A percentile compares a stretch with the other conserved stretches of the same genome.
These are phyloP conservation scores for Fragaria ananassa DNA, from an alignment of 306 rosid species.

Conservation along the genomic window DNA sequence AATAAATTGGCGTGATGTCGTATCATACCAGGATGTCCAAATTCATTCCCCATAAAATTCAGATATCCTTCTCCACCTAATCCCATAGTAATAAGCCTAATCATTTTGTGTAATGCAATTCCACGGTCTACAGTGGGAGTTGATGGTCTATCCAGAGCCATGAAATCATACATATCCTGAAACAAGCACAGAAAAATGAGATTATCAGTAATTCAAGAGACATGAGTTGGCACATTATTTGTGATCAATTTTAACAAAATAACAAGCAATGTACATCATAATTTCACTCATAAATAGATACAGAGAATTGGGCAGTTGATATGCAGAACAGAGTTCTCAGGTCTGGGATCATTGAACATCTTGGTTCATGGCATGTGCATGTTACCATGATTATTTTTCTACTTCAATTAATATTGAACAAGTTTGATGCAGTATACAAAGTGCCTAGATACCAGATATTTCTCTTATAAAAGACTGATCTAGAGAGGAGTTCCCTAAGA, in stretches of 20 bases:
- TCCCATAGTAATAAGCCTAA: conserved; percentile 92
- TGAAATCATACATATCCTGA: conserved; percentile 98
- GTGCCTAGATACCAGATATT: not conserved
- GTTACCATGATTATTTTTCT: not conserved
- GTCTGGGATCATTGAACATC: not conserved
- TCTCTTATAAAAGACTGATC: not conserved
- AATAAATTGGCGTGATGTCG: not conserved
- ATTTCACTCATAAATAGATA: not conserved
- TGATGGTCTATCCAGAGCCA: conserved; percentile 85
- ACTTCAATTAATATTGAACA: not conserved
- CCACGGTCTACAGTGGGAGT: conserved; percentile 91
- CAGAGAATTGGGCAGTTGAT: not conserved
- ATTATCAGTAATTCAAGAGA: not conserved
- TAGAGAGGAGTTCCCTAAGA: not conserved
- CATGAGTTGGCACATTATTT: not conserved
- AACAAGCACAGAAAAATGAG: conserved; percentile 23
- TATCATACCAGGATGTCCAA: conserved; percentile 91
- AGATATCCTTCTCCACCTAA: conserved; percentile 98
- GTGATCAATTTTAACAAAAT: not conserved
- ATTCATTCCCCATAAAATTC: conserved; percentile 99
- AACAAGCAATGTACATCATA: not conserved
- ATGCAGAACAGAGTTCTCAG: not conserved
- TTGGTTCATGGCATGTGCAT: not conserved
- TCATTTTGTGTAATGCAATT: conserved; percentile 95
- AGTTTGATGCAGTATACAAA: not conserved